Base-by-base conservation (phyloP, 23 red algal genomes). In the Chondrus crispus region DNA sequence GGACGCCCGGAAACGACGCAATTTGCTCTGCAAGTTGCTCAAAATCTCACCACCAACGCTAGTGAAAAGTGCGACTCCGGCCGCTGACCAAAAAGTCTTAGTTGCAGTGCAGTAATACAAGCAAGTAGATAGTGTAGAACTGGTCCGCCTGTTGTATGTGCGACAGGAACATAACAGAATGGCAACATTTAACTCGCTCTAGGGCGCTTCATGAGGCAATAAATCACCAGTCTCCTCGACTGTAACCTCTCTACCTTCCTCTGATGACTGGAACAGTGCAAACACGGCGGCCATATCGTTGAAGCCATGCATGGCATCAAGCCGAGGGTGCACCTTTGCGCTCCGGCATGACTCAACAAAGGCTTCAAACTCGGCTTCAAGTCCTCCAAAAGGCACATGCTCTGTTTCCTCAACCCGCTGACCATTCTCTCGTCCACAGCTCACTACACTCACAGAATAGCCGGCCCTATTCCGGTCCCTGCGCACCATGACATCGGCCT, bases 351-450 rank as follows among this genome's bases (percentile, higher is more conserved):
- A 68, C 43, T 71, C 43, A 49, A 92, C 22, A 44, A 92, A 92
- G n/a, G 88, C 88, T 9, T 81, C 19, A 72, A 92, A 92, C 42
- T 92, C 88, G 4, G 58, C 74, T 51, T 83, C 75, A 35, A 92
- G 46, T 20, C 88, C 88, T 19, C 19, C 57, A 44, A 92, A 92
- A 3, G 73, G 40, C 22, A 92, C n/a, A 28, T 54, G 16, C 62
- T 82, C 60, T 13, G 71, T 76, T 11, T 68, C 9, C 8, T 50
- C 60, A 35, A 39, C 55, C 26, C 74, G 39, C 20, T 80, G 26
- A 62, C 55, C 85, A 62, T 18, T 46, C 46, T 82, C 74, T 68
- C 49, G 47, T n/a, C n/a, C n/a, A n/a, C n/a, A n/a, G n/a, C n/a
- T n/a, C 35, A 71, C 36, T 13, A 52, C 24, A 36, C 40, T 62